Evolutionary conservation across 768 basidiomycete species (phyloP), one percentile per base, ranked within the genome.

Genomic region (Scleroderma citrinum): DNA sequence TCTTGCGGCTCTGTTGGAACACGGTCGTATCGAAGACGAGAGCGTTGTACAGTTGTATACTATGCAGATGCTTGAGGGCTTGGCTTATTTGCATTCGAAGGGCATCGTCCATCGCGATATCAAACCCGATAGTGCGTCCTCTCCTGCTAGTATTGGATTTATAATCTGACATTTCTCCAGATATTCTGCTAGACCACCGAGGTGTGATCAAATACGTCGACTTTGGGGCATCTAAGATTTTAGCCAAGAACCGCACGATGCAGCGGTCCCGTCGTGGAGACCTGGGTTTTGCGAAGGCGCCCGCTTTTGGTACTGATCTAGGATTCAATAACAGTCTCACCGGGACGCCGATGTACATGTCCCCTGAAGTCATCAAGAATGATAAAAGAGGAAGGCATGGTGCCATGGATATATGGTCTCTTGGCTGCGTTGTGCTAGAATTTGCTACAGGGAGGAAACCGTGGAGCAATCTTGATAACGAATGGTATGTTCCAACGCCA

Each of bases 331-430:
- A 92, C 68, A 89, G 88, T 57, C 71, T 99, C 30, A 96, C 94
- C 1, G 95, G 93, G 16, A 99, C 96, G 12, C 96, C 96, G 0
- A 98, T 98, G 95, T 98, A 99, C 68, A 97, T 99, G 92, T 96
- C 94, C 5, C 96, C 96, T 2, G 96, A 99, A 64, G 83, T 96
- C 47, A 98, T 99, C 73, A 91, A 95, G 71, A 96, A 88, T 58
- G 92, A 95, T 58, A 85, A 78, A 54, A 75, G 83, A 13, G 92
- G 93, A 23, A 76, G 87, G 44, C 83, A 90, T 55, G 96, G 96
- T 16, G 92, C 95, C 11, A 96, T 96, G 89, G 96, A 99, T 64
- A 85, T 99, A 38, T 99, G 96, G 96, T 91, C 92, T 20, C 69
- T 97, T 49, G 96, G 96, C 16, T 98, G 96, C 62, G 92, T 98